A percentile compares a stretch with the other conserved stretches of the same genome.
These are phyloP conservation scores for Eutrema heterophyllum DNA, from an alignment of 345 rosid species.

Conservation along the genomic window DNA sequence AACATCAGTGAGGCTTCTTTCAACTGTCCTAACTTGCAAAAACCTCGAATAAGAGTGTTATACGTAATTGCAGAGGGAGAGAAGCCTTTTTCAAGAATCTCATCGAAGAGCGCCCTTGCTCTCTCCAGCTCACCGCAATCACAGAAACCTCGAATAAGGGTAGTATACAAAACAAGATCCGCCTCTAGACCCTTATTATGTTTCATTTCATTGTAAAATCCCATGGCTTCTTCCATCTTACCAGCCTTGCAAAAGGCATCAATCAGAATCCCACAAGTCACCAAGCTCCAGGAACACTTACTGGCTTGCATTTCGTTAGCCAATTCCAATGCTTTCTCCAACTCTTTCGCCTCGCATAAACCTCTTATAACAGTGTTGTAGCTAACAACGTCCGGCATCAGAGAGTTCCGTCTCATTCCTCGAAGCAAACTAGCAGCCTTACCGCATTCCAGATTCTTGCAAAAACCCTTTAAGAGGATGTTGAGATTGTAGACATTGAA, in stretches of 20 bases:
- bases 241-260: constrained; percentile 58
- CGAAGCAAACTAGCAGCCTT: constrained; percentile 38
- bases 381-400: constrained; percentile 40
- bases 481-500: constrained; percentile 41
- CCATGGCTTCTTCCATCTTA: constrained; percentile 44
- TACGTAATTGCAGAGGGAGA: constrained; percentile 41
- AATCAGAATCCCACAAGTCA: constrained; percentile 46
- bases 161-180: constrained; percentile 43
- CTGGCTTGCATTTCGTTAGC: constrained; percentile 41
- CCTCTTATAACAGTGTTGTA: constrained; percentile 48
- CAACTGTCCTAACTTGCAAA: constrained; percentile 46
- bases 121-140: constrained; percentile 32
- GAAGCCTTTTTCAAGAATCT: constrained; percentile 44
- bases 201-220: constrained; percentile 41
- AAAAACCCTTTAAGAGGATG: constrained; percentile 51
- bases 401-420: constrained; percentile 35
- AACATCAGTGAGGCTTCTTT: constrained; percentile 41
- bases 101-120: constrained; percentile 42
- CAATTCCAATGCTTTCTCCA: constrained; percentile 38
- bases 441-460: constrained; percentile 33
- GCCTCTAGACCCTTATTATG: constrained; percentile 36
- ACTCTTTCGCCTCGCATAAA: constrained; percentile 41
- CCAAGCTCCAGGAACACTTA: constrained; percentile 35
- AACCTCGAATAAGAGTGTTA: constrained; percentile 39
- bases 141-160: constrained; percentile 31